Conservation (phyloP, 139 green algal species). For the Chlamydomonas eustigma region DNA sequence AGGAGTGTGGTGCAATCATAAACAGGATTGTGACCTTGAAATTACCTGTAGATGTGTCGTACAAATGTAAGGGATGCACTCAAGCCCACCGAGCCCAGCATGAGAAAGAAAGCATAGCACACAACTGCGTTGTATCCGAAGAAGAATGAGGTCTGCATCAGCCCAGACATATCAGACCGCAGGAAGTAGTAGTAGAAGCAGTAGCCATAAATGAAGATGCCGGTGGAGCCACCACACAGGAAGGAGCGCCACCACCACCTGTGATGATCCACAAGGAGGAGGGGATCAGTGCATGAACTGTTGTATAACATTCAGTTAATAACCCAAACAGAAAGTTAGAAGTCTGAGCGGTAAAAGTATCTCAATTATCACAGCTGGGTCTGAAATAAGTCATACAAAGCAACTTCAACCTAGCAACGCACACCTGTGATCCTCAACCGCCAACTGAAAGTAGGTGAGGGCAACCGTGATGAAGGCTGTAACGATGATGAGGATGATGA, state of each 20-base stretch:
- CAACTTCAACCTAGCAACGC: no score
- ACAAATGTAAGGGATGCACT: constrained; percentile 71
- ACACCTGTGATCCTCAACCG: constrained; percentile 85
- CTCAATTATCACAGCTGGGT: no score
- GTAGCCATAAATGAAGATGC: constrained; percentile 94
- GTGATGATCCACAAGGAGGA: no score
- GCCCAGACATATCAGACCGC: constrained; percentile 78
- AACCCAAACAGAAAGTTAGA: no score
- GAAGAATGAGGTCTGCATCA: constrained; percentile 81
- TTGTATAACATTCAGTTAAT: no score
- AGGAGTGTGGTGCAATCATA: no score
- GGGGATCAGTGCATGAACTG: no score
- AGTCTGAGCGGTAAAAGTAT: no score
- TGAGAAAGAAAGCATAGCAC: constrained; percentile 82
- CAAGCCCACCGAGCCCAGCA: constrained; percentile 79
- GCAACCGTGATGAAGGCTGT: constrained; percentile 94
- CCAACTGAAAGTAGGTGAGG: constrained; percentile 95
- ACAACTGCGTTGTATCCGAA: constrained; percentile 77
- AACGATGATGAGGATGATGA: constrained; percentile 88
- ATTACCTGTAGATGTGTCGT: constrained; percentile 45
- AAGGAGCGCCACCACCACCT: constrained; percentile 93
- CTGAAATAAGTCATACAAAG: no score
- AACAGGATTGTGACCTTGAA: no score
- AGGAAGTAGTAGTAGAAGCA: constrained; percentile 97
- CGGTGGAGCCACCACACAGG: constrained; percentile 94